These are phyloP conservation scores for Phytophthora brassicae DNA, from an alignment of 352 stramenopile genomes.

Conservation along the genomic window DNA sequence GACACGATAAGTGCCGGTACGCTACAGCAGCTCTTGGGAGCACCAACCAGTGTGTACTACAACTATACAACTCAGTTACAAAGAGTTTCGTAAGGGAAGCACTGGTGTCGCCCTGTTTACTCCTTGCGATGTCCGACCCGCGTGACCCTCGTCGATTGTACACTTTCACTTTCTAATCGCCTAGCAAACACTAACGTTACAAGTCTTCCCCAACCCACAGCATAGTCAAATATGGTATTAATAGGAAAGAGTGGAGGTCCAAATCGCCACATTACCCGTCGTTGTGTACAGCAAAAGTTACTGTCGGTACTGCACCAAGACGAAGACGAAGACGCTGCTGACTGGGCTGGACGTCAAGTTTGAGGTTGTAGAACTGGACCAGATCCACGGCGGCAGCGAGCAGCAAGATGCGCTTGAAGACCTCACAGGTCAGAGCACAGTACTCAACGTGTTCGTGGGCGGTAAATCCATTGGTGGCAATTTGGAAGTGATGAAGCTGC, in stretches of 20 bases:
- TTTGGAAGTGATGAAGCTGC: slow-evolving; percentile 90
- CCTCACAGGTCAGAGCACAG: slow-evolving; percentile 89
- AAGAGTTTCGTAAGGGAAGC: background rate
- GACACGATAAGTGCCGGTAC: background rate
- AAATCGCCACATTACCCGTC: slow-evolving; percentile 45
- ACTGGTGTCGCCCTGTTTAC: too few species aligned
- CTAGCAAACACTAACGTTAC: background rate
- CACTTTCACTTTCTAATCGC: background rate
- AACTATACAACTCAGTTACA: background rate
- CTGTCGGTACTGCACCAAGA: slow-evolving; percentile 92
- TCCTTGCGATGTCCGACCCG: too few species aligned
- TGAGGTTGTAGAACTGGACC: slow-evolving; percentile 57
- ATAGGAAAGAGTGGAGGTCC: slow-evolving; percentile 54
- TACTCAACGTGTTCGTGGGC: slow-evolving; percentile 97
- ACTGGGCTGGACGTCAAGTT: slow-evolving; percentile 47
- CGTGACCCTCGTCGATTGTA: too few species aligned
- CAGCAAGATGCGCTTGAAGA: slow-evolving; percentile 53
- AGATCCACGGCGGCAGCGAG: slow-evolving; percentile 43
- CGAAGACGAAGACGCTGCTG: slow-evolving; percentile 65
- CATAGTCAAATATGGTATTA: slow-evolving; percentile 43
- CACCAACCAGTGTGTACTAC: too few species aligned
- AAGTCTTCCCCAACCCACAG: too few species aligned
- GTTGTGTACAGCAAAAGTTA: slow-evolving; percentile 93
- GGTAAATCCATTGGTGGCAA: slow-evolving; percentile 93
- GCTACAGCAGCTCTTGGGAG: too few species aligned